Percentiles rank a stretch among this genome's conserved stretches.
Evolutionary conservation across 371 early-diverging fungal species (phyloP).

Genomic region (Rhizomucor pusillus): DNA sequence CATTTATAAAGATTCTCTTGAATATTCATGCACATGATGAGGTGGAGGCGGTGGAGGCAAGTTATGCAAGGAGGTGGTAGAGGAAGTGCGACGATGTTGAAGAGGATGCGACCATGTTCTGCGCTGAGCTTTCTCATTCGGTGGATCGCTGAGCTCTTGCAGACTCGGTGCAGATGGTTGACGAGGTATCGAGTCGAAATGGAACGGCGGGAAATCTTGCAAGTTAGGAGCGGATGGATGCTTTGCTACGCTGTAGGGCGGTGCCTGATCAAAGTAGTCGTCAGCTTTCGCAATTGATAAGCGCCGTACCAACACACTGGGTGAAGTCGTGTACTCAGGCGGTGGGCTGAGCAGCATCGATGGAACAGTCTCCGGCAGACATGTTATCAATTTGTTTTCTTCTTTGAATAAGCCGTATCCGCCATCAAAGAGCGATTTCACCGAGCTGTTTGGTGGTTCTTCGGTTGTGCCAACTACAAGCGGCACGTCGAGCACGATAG

Average conservation of each 20-base stretch:
- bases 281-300: no score
- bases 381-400: neutral
- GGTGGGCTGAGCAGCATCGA: slow-evolving; percentile 10
- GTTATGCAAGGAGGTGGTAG: neutral
- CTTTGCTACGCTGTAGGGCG: neutral
- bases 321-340: slow-evolving; percentile 4
- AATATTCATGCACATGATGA: neutral
- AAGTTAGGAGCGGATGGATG: no score
- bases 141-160: slow-evolving; percentile 8
- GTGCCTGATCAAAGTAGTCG: neutral
- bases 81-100: neutral
- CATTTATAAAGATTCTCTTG: neutral
- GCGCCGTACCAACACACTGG: no score
- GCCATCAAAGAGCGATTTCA: slow-evolving; percentile 9
- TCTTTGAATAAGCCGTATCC: slow-evolving; percentile 16
- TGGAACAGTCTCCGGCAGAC: slow-evolving; percentile 1
- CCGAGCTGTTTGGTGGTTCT: neutral
- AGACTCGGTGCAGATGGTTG: slow-evolving; percentile 15
- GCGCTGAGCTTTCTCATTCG: neutral
- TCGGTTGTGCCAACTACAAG: slow-evolving; percentile 10
- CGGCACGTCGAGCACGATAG: slow-evolving; percentile 9
- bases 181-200: slow-evolving; percentile 1
- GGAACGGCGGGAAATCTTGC: neutral
- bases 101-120: slow-evolving; percentile 2
- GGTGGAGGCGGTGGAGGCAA: neutral